A percentile compares a stretch with the other conserved stretches of the same genome.
phyloP scores from a whole-genome alignment of 331 rosid genomes.

The Acacia pycnantha region DNA sequence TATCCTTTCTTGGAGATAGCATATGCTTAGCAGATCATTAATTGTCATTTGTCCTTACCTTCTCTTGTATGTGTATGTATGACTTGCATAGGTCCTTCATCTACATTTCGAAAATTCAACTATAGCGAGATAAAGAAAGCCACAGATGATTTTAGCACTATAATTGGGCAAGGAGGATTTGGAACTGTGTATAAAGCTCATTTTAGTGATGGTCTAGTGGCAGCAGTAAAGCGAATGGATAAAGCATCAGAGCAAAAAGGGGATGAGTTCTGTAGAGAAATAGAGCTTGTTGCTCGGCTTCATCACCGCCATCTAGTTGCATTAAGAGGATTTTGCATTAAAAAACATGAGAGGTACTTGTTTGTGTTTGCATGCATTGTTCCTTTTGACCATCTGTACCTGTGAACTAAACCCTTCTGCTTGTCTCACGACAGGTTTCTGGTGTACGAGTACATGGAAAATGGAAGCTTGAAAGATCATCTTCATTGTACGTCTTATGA shows the following conservation, averaged over 20 bases:
- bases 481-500: conserved; percentile 75
- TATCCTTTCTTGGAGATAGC: conserved; percentile 12
- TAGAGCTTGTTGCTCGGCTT: conserved; percentile 86
- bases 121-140: conserved; percentile 94
- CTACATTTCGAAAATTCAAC: conserved; percentile 75
- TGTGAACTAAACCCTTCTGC: conserved; percentile 30
- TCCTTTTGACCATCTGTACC: conserved; percentile 15
- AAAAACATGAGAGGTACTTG: conserved; percentile 78
- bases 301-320: conserved; percentile 98
- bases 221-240: conserved; percentile 88
- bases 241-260: conserved; percentile 86
- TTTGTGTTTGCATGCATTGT: conserved; percentile 25
- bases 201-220: conserved; percentile 71
- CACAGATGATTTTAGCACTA: conserved; percentile 69
- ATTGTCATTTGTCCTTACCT: conserved; percentile 2
- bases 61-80: neutral
- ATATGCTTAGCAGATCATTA: conserved; percentile 4
- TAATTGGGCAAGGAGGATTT: conserved; percentile 94
- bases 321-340: conserved; percentile 78
- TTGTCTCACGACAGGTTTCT: conserved; percentile 72
- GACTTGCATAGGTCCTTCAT: conserved; percentile 62
- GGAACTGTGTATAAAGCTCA: conserved; percentile 94
- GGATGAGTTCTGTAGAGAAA: conserved; percentile 90
- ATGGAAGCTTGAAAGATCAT: conserved; percentile 98
- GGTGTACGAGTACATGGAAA: conserved; percentile 92